Evolutionary conservation across 768 basidiomycete genomes (phyloP).

Genomic region (Russula virescens): DNA sequence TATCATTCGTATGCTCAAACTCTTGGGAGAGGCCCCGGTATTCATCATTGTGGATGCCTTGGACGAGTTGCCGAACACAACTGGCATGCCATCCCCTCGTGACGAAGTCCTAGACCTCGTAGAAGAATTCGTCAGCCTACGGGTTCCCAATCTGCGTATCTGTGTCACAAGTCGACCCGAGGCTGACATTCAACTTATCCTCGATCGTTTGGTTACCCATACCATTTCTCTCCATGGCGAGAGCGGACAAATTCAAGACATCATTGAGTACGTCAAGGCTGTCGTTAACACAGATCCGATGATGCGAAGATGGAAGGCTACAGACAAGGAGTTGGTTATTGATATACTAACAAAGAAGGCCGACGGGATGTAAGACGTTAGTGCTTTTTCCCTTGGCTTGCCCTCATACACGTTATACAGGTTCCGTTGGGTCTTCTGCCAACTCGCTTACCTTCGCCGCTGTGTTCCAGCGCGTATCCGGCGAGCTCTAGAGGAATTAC

Average conservation of each 20-base stretch:
- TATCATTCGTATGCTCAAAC: neutral
- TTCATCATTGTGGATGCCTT: neutral
- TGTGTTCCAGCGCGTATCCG: neutral
- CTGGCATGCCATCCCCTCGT: neutral
- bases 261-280: neutral
- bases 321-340: neutral
- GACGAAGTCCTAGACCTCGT: neutral
- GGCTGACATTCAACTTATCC: neutral
- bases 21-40: neutral
- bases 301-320: neutral
- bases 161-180: neutral
- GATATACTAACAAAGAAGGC: neutral
- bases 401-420: neutral
- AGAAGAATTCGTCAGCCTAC: neutral
- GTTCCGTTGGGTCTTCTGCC: neutral
- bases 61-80: neutral
- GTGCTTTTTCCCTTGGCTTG: no score
- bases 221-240: neutral
- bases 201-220: neutral
- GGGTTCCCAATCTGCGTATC: neutral
- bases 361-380: neutral
- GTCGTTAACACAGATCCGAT: neutral
- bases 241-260: neutral
- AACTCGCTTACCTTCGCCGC: neutral
- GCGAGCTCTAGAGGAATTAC: neutral